Base-by-base conservation (phyloP, 345 rosid genomes). In the Lagerstroemia speciosa region DNA sequence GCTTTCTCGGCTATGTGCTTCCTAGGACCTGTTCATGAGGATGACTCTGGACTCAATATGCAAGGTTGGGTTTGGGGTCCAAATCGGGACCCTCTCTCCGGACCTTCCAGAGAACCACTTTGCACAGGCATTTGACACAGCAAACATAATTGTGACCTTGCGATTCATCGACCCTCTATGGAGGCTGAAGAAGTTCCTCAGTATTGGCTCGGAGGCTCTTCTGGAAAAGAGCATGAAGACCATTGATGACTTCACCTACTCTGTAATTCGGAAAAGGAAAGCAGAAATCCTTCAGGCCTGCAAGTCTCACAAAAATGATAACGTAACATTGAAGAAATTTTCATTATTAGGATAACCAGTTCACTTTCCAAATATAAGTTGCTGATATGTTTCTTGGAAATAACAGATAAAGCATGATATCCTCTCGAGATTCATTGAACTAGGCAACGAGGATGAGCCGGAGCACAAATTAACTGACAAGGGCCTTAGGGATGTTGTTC, bases 1-100 rank as follows among this genome's bases (percentile, higher is more conserved):
- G 29, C 19, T 27, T 32, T 55, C 40, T 24, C 37, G 6, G 30
- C 36, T 19, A 34, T 34, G 26, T 64, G 50, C 20, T 46, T 34
- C 65, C 66, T 55, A 93, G 98, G 96, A 89, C 55, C 62, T 91
- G 71, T 67, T 90, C 73, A 90, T 89, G 97, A 86, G 97, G 82
- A 85, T 93, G 98, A 91, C 98, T 8, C 69, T 87, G 71, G 98
- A 89, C 77, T 93, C 97, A 27, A 93, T 90, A 75, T 93, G 97
- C 78, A 90, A 89, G 74, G 97, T 93, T 48, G 98, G 98, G 50
- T 93, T 90, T 75, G 97, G 98, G 45, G 98, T 89, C 19, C 94
- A 93, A 72, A 86, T 91, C 57, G 97, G 98, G 70, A 85, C 97
- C 34, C 64, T 91, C 72, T 87, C 88, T 69, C 89, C 89, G 31